phyloP scores from a whole-genome alignment of 2,329 filamentous ascomycete species.

The Alternaria dauci region DNA sequence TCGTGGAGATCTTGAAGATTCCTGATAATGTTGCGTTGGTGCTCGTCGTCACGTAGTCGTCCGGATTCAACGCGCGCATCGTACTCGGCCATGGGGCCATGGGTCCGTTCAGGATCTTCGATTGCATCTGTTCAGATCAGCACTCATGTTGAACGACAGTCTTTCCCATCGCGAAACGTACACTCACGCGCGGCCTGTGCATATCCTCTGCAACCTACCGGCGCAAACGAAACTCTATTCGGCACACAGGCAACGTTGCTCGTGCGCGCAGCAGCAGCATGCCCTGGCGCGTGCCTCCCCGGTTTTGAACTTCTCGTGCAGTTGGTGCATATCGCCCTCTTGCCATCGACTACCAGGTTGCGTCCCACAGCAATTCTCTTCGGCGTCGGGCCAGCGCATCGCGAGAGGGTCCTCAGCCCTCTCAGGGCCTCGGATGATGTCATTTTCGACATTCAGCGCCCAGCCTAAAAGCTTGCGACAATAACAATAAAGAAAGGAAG shows the following conservation, averaged over 20 bases:
- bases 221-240: conserved; percentile 11
- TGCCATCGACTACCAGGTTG: conserved; percentile 5
- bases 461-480: conserved; percentile 3
- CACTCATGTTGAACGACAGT: neutral
- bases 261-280: conserved; percentile 11
- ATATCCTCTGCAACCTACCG: conserved; percentile 34
- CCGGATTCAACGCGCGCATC: conserved; percentile 79
- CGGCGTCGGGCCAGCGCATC: conserved; percentile 30
- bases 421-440: conserved; percentile 47
- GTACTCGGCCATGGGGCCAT: conserved; percentile 87
- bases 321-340: conserved; percentile 39
- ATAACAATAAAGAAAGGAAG: neutral
- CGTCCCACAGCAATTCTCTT: conserved; percentile 15
- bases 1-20: conserved; percentile 89
- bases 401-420: conserved; percentile 40
- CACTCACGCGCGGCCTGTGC: conserved; percentile 40
- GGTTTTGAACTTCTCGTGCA: conserved; percentile 30
- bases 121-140: conserved; percentile 25
- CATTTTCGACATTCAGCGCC: conserved; percentile 31
- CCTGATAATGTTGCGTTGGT: conserved; percentile 91
- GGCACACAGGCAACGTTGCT: conserved; percentile 11
- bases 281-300: conserved; percentile 15
- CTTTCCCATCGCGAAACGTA: conserved; percentile 15
- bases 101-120: conserved; percentile 18
- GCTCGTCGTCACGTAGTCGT: conserved; percentile 81